Conservation (phyloP, 2,329 filamentous ascomycete genomes). For the Dactylellina haptotyla region DNA sequence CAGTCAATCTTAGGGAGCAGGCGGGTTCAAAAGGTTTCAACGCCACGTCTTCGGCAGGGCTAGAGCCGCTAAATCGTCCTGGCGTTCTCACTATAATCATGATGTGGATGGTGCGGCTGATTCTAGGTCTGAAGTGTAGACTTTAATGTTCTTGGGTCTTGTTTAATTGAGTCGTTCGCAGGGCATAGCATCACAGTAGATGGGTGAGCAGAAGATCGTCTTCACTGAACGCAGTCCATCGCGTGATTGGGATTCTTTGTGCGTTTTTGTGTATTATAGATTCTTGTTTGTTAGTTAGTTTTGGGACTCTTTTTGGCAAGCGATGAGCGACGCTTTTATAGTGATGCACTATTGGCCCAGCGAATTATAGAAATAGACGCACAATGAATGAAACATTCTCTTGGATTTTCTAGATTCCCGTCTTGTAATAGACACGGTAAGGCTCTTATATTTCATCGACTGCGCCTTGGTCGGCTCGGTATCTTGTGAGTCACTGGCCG, state of each 20-base stretch:
- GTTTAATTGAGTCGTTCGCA: background rate
- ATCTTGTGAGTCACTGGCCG: slow-evolving; percentile 18
- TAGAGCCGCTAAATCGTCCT: slow-evolving; percentile 23
- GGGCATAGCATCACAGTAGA: background rate
- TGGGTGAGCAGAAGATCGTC: background rate
- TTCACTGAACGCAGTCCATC: background rate
- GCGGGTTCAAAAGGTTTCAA: slow-evolving; percentile 29
- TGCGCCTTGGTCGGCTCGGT: background rate
- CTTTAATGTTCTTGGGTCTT: background rate
- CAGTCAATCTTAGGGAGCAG: slow-evolving; percentile 22
- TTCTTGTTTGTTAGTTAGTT: slow-evolving; percentile 7
- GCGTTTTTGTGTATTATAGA: slow-evolving; percentile 14
- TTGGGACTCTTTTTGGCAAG: slow-evolving; percentile 22
- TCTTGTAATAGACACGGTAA: background rate
- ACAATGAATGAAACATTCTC: slow-evolving; percentile 4
- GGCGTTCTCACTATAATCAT: slow-evolving; percentile 3
- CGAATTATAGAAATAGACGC: no score
- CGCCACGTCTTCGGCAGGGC: slow-evolving; percentile 32
- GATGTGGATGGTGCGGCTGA: slow-evolving; percentile 28
- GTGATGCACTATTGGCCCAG: no score
- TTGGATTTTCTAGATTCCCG: slow-evolving; percentile 8
- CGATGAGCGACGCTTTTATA: slow-evolving; percentile 4
- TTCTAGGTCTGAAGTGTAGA: slow-evolving; percentile 1
- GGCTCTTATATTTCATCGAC: background rate
- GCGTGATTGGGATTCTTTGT: background rate